These are phyloP conservation scores for Colletotrichum tabaci DNA, from an alignment of 2,329 filamentous ascomycete genomes.

Conservation along the genomic window DNA sequence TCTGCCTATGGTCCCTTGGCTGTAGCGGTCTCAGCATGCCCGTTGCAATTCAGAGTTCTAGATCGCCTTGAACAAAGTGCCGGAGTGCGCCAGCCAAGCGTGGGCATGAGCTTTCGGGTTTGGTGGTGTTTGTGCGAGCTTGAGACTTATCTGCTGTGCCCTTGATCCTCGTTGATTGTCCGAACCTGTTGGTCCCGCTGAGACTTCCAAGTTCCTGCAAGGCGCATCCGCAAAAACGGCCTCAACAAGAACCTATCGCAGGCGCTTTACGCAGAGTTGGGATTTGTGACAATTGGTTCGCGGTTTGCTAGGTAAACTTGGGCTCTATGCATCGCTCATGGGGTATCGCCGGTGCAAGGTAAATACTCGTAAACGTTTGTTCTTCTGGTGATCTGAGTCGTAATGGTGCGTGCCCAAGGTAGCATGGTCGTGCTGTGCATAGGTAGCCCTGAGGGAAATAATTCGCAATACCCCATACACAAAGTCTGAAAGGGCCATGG, in stretches of 20 bases:
- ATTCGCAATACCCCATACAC: constrained; percentile 24
- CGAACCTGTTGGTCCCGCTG: constrained; percentile 18
- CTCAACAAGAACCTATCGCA: neutral
- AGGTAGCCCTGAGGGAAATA: constrained; percentile 30
- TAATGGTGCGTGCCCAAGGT: neutral
- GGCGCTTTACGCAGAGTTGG: neutral
- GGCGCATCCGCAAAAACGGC: constrained; percentile 20
- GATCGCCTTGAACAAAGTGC: constrained; percentile 31
- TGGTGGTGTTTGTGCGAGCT: constrained; percentile 24
- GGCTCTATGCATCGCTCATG: neutral
- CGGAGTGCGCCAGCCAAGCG: constrained; percentile 32
- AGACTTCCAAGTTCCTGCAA: constrained; percentile 1
- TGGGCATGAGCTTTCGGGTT: constrained; percentile 16
- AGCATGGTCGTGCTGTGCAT: constrained; percentile 1
- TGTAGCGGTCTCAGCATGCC: constrained; percentile 15
- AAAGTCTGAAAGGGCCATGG: constrained; percentile 38
- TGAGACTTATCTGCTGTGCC: constrained; percentile 19
- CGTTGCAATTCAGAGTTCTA: constrained; percentile 39
- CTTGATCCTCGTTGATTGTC: constrained; percentile 35
- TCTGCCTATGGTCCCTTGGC: neutral
- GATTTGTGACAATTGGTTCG: neutral
- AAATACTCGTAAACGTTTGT: neutral
- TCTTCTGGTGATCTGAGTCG: neutral
- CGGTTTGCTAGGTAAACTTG: neutral
- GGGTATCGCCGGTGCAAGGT: neutral